Base-by-base conservation (phyloP, 1,139 yeast genomes). In the Geotrichum bryndzae region DNA sequence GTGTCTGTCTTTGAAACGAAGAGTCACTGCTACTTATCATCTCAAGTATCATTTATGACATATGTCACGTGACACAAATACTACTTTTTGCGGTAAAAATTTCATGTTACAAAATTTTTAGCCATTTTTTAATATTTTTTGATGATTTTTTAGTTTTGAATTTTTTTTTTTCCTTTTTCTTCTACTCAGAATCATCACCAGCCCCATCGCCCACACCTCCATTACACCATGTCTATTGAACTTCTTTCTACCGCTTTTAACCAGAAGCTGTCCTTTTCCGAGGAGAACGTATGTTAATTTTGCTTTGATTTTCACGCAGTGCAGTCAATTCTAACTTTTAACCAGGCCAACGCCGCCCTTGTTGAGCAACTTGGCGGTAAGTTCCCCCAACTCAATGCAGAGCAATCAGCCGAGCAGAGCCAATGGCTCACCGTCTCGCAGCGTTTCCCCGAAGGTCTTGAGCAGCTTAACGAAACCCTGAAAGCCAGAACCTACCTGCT, bases 401-500 rank as follows among this genome's bases (percentile, higher is more conserved):
- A 73, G 56, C 85, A 84, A 77, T 79, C 81, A 68, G 97, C 97
- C n/a, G 81, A 87, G 68, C 81, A 84, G 66, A 82, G 90, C 53
- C 97, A 92, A 77, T 90, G 94, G 87, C 80, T 81, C 65, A 86
- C 96, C 11, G 81, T 90, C 63, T 80, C 92, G 31, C 75, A 77
- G 65, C 81, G 89, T 71, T 77, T 88, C 68, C 85, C 87, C 53
- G 85, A 81, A 63, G 77, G 84, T 25, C 60, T 74, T 22, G 78
- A 76, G 31, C 80, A 82, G 62, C 81, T 94, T 69, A 92, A 92
- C 75, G 84, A 85, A 63, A 78, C 83, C 58, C 82, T 94, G 69
- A 87, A 87, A 75, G 74, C 81, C 65, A 80, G 83, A 68, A 88
- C 96, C 51, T 92, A 84, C 72, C 76, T 92, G 56, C 78, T 85